These are phyloP conservation scores for Aspergillus fumigatiaffinis DNA, from an alignment of 2,329 filamentous ascomycete species.

Conservation along the genomic window DNA sequence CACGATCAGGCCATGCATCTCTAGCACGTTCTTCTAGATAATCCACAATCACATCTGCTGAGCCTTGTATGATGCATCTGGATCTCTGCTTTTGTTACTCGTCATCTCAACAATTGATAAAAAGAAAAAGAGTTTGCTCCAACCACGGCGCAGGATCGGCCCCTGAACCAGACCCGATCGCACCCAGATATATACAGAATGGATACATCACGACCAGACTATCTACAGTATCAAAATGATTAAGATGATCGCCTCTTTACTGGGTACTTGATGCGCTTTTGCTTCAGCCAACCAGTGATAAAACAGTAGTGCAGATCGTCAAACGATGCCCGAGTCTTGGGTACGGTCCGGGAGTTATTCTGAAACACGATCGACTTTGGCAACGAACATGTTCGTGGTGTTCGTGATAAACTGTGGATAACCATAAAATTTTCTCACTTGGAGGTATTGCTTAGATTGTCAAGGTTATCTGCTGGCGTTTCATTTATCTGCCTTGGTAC, in stretches of 20 bases:
- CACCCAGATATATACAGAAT: not conserved
- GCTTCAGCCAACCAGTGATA: not conserved
- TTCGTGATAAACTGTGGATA: no score
- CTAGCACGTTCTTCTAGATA: not conserved
- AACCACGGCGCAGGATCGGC: conserved; percentile 1
- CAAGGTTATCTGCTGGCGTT: no score
- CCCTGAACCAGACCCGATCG: conserved; percentile 4
- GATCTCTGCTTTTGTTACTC: not conserved
- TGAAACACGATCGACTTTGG: not conserved
- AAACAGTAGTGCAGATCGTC: not conserved
- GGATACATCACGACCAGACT: no score
- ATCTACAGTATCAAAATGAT: not conserved
- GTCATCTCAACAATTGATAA: not conserved
- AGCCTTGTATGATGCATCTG: not conserved
- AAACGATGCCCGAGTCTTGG: not conserved
- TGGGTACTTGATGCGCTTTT: not conserved
- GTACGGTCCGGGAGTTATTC: not conserved
- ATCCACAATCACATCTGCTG: not conserved
- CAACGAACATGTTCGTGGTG: not conserved
- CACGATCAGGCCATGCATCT: not conserved
- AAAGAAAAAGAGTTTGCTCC: not conserved
- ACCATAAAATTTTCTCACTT: no score
- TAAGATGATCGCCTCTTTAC: not conserved
- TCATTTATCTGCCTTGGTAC: no score
- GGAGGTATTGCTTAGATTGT: no score